These are phyloP conservation scores for Boletus subparvulus DNA, from an alignment of 768 basidiomycete genomes.

Conservation along the genomic window DNA sequence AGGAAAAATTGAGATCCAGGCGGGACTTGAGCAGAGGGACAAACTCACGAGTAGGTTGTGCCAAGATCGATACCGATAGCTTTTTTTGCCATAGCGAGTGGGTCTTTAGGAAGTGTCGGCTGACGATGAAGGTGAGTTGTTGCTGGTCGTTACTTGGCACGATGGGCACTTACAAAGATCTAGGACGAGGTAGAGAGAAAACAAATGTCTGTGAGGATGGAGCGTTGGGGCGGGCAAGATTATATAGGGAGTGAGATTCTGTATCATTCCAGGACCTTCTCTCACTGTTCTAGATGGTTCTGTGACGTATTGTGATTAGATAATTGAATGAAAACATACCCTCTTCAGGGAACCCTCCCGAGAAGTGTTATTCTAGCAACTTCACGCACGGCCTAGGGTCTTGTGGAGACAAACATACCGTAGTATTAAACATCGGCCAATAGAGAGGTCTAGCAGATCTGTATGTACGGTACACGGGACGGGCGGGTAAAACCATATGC, in stretches of 20 bases:
- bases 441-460: conserved; percentile 26
- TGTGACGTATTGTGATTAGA: conserved; percentile 34
- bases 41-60: conserved; percentile 86
- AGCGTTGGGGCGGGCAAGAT: conserved; percentile 6
- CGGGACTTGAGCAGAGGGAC: background rate
- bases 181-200: conserved; percentile 9
- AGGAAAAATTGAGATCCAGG: conserved; percentile 15
- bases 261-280: conserved; percentile 35
- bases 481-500: conserved; percentile 22
- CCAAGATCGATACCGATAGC: conserved; percentile 89
- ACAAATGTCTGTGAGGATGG: conserved; percentile 14
- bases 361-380: background rate
- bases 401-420: background rate
- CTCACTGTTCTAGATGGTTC: conserved; percentile 35
- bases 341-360: background rate
- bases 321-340: conserved; percentile 25
- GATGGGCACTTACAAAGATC: conserved; percentile 20
- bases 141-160: background rate
- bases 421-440: conserved; percentile 11
- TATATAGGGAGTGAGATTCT: conserved; percentile 33
- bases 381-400: background rate
- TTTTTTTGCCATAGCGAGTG: conserved; percentile 68
- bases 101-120: conserved; percentile 5
- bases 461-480: conserved; percentile 27
- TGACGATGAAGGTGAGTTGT: conserved; percentile 9